phyloP scores from a whole-genome alignment of 208 protist species.

The Phytomonas francai region DNA sequence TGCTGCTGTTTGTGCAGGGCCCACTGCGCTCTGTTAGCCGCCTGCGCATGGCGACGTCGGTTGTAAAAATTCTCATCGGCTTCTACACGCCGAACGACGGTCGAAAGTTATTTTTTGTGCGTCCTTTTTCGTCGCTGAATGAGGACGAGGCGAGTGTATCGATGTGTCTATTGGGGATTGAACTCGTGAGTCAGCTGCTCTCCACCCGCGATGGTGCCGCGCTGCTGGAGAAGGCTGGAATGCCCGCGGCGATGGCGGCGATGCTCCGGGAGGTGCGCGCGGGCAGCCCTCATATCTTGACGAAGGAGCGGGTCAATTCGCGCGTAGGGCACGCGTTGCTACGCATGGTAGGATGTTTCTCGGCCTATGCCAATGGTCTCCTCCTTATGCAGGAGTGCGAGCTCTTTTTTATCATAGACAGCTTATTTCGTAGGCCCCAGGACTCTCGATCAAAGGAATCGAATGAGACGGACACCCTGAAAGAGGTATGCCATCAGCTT shows the following conservation, averaged over 20 bases:
- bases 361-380: constrained; percentile 71
- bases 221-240: constrained; percentile 44
- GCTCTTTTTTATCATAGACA: constrained; percentile 59
- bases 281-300: constrained; percentile 41
- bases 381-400: constrained; percentile 67
- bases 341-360: constrained; percentile 67
- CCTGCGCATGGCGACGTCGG: constrained; percentile 33
- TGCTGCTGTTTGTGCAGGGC: constrained; percentile 72
- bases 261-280: constrained; percentile 68
- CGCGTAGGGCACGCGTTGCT: constrained; percentile 66
- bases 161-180: constrained; percentile 61
- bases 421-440: constrained; percentile 55
- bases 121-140: constrained; percentile 44
- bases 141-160: constrained; percentile 30
- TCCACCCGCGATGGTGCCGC: constrained; percentile 52
- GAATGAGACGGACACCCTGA: constrained; percentile 38
- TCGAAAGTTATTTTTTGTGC: constrained; percentile 21
- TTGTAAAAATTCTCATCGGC: constrained; percentile 51
- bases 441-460: constrained; percentile 33
- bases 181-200: constrained; percentile 73
- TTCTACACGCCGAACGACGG: constrained; percentile 57
- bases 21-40: constrained; percentile 41
- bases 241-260: constrained; percentile 27
- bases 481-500: constrained; percentile 69
- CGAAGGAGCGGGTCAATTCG: constrained; percentile 35